A percentile compares a stretch with the other conserved stretches of the same genome.
Evolutionary conservation across 768 basidiomycete genomes (phyloP).

Genomic region (Pleurotus pulmonarius): DNA sequence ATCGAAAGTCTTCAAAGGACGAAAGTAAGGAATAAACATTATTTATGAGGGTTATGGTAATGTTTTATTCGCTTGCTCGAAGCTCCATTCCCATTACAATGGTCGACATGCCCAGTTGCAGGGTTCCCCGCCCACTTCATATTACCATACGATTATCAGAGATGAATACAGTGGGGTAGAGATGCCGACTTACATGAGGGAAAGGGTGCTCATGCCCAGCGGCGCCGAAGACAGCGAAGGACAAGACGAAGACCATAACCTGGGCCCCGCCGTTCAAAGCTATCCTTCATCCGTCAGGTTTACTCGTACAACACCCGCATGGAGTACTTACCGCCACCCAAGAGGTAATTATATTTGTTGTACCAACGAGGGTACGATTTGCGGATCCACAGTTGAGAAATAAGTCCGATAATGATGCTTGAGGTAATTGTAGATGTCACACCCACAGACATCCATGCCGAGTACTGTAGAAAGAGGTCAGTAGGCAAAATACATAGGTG

Average conservation of each 20-base stretch:
- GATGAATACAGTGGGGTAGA: not conserved
- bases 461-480: conserved; percentile 24
- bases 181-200: conserved; percentile 30
- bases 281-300: not conserved
- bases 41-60: not conserved
- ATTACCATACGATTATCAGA: not conserved
- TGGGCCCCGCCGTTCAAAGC: conserved; percentile 65
- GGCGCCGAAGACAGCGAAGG: conserved; percentile 64
- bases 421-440: conserved; percentile 50
- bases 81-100: conserved; percentile 59
- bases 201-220: conserved; percentile 45
- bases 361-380: conserved; percentile 63
- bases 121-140: conserved; percentile 55
- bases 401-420: conserved; percentile 46
- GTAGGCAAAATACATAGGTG: not conserved
- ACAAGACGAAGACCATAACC: conserved; percentile 59
- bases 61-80: conserved; percentile 13
- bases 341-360: conserved; percentile 61
- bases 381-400: conserved; percentile 60
- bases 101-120: conserved; percentile 46
- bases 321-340: conserved; percentile 38
- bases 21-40: not conserved
- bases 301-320: not conserved
- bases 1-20: not conserved
- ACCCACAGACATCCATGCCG: conserved; percentile 43